Percentiles rank a stretch among this genome's conserved stretches.
These are phyloP conservation scores for Hydnum rufescens DNA, from an alignment of 768 basidiomycete genomes.

Conservation along the genomic window DNA sequence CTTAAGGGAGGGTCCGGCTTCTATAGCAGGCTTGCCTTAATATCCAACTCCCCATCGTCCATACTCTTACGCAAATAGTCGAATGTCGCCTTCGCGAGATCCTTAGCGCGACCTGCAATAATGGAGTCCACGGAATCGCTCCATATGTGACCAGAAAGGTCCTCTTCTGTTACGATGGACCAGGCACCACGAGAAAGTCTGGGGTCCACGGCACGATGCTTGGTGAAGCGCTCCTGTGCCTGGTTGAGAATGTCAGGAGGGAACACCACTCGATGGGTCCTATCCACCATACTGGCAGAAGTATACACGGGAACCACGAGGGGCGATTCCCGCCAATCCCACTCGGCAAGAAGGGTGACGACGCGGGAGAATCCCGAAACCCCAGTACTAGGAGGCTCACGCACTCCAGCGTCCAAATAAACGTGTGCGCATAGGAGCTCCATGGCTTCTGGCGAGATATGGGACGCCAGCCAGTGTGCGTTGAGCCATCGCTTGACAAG, in stretches of 20 bases:
- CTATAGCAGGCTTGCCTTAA: conserved; percentile 29
- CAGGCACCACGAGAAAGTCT: conserved; percentile 33
- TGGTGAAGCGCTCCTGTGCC: conserved; percentile 16
- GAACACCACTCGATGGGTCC: no score
- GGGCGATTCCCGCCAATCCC: conserved; percentile 43
- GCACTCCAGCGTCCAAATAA: conserved; percentile 39
- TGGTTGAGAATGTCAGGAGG: conserved; percentile 10
- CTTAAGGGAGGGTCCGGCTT: neutral
- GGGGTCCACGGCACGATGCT: conserved; percentile 17
- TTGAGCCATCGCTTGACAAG: conserved; percentile 87
- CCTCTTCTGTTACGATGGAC: conserved; percentile 61
- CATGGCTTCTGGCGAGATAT: conserved; percentile 57
- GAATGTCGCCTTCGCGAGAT: conserved; percentile 60
- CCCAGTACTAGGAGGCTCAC: conserved; percentile 10
- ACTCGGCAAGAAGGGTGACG: conserved; percentile 52
- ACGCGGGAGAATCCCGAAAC: conserved; percentile 45
- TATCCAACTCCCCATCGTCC: conserved; percentile 29
- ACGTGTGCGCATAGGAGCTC: conserved; percentile 70
- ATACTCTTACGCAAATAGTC: conserved; percentile 35
- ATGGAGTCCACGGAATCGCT: conserved; percentile 43
- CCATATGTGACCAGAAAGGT: conserved; percentile 60
- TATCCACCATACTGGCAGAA: conserved; percentile 12
- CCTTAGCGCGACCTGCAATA: conserved; percentile 50
- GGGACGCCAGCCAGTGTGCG: conserved; percentile 61
- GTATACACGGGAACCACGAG: conserved; percentile 56